Evolutionary conservation across 2,329 filamentous ascomycete genomes (phyloP).

Genomic region (Aspergillus aculeatus): DNA sequence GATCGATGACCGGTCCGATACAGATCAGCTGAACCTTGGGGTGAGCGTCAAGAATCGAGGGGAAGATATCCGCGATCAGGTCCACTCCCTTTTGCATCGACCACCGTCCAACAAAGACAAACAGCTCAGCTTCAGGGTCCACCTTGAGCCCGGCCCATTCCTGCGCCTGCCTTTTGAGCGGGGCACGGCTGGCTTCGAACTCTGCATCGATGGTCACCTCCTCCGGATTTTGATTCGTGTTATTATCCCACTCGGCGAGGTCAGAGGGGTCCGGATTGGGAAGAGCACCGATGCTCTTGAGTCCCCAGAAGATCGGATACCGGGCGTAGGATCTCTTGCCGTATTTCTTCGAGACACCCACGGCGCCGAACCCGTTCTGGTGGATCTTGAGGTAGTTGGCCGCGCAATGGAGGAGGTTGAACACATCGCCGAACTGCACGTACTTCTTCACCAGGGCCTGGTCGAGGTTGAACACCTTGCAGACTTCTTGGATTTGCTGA

Average conservation of each 20-base stretch:
- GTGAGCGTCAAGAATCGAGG: conserved; percentile 60
- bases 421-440: conserved; percentile 66
- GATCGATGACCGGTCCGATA: conserved; percentile 63
- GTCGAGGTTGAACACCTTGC: conserved; percentile 61
- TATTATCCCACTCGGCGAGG: conserved; percentile 38
- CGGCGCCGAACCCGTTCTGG: conserved; percentile 65
- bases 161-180: conserved; percentile 60
- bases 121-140: conserved; percentile 60
- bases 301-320: conserved; percentile 67
- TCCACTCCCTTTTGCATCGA: conserved; percentile 67
- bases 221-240: conserved; percentile 56
- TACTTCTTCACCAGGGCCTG: conserved; percentile 57
- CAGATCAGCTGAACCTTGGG: conserved; percentile 61
- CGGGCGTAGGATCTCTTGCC: conserved; percentile 63
- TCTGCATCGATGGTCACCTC: conserved; percentile 53
- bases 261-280: conserved; percentile 66
- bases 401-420: conserved; percentile 65
- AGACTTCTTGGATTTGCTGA: conserved; percentile 61
- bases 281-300: conserved; percentile 61
- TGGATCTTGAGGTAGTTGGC: conserved; percentile 65
- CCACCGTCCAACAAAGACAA: conserved; percentile 68
- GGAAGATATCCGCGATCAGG: conserved; percentile 65
- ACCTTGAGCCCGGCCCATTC: conserved; percentile 64
- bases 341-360: conserved; percentile 67
- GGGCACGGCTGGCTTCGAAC: conserved; percentile 53